Conservation (phyloP, 495 filamentous ascomycete species). For the Trichocladium uniseriatum region DNA sequence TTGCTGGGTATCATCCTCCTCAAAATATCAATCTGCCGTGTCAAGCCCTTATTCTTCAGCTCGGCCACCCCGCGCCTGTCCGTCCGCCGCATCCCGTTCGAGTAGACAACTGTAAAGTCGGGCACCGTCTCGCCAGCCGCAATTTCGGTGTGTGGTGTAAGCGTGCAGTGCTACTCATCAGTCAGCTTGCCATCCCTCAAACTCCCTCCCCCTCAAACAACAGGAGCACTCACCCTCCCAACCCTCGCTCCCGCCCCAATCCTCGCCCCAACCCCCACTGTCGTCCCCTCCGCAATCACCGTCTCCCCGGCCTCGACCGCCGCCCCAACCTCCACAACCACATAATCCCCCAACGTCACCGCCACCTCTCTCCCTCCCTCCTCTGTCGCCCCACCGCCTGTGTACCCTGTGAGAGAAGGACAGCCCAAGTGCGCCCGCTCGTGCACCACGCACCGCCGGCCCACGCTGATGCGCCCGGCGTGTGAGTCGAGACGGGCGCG, state of each 20-base stretch:
- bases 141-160: constrained; percentile 43
- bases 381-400: too few species aligned
- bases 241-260: constrained; percentile 54
- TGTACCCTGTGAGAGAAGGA: too few species aligned
- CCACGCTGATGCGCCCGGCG: constrained; percentile 61
- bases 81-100: constrained; percentile 45
- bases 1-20: constrained; percentile 54
- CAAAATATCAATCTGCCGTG: constrained; percentile 54
- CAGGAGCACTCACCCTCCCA: constrained; percentile 48
- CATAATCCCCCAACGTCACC: constrained; percentile 47
- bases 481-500: constrained; percentile 60
- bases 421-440: constrained; percentile 60
- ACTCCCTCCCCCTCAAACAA: background rate
- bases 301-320: constrained; percentile 51
- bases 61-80: constrained; percentile 48
- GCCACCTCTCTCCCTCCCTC: constrained; percentile 23
- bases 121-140: constrained; percentile 45
- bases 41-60: constrained; percentile 45
- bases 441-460: constrained; percentile 62
- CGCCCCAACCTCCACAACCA: constrained; percentile 52
- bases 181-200: background rate
- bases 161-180: constrained; percentile 41
- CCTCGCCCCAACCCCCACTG: constrained; percentile 51
- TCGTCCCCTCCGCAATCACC: constrained; percentile 51
- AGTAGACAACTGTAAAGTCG: constrained; percentile 59